These are phyloP conservation scores for Grigorovia jiainica DNA, from an alignment of 805 yeast species.

Conservation along the genomic window DNA sequence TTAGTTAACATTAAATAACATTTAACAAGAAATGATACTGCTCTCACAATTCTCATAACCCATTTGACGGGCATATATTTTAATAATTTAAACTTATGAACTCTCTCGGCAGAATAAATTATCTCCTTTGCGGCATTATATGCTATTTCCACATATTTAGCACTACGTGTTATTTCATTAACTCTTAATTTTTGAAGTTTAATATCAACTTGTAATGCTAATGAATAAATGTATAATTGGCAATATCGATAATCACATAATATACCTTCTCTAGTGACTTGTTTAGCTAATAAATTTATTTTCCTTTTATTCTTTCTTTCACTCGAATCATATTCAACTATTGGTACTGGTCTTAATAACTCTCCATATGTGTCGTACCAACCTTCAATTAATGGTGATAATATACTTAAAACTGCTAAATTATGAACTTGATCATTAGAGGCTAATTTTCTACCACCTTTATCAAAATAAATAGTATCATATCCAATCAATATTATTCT, in stretches of 20 bases:
- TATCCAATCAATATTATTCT: conserved; percentile 76
- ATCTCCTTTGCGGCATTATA: conserved; percentile 77
- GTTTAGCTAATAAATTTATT: conserved; percentile 25
- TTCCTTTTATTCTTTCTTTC: conserved; percentile 25
- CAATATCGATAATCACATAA: conserved; percentile 80
- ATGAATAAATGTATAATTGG: conserved; percentile 71
- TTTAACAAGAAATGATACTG: conserved; percentile 85
- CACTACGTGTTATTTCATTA: conserved; percentile 62
- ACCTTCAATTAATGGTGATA: conserved; percentile 66
- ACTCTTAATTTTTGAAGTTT: conserved; percentile 36
- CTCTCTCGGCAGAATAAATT: conserved; percentile 57
- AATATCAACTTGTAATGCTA: conserved; percentile 52
- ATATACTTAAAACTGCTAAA: conserved; percentile 57
- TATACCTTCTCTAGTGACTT: conserved; percentile 57
- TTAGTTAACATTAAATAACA: conserved; percentile 52
- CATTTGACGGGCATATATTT: conserved; percentile 86
- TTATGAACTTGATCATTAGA: conserved; percentile 50
- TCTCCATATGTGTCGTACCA: conserved; percentile 64
- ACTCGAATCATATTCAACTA: conserved; percentile 22
- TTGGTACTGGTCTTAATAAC: conserved; percentile 40
- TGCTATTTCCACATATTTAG: conserved; percentile 73
- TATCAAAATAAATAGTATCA: conserved; percentile 68
- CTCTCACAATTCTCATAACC: conserved; percentile 76
- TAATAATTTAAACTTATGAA: conserved; percentile 54
- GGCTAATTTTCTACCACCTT: conserved; percentile 35